Conservation (phyloP, 257 asterid species). For the Ligustrum vulgare region DNA sequence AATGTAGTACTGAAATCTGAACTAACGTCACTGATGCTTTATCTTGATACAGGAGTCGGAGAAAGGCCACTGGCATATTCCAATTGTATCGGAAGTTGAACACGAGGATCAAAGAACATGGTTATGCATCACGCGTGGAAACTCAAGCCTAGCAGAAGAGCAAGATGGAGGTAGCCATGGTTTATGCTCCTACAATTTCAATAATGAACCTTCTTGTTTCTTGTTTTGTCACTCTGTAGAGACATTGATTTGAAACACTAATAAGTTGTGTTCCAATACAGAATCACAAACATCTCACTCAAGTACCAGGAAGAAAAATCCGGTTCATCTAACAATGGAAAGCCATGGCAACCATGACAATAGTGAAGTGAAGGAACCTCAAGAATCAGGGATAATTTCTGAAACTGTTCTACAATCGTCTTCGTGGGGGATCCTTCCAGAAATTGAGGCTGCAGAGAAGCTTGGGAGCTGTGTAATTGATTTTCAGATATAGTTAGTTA, state of each 20-base stretch:
- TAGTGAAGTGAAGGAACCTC: conserved; percentile 26
- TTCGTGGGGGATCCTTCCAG: conserved; percentile 33
- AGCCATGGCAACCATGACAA: conserved; percentile 13
- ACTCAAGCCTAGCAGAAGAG: conserved; percentile 27
- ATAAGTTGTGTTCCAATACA: conserved; percentile 22
- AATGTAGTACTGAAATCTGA: conserved; percentile 1
- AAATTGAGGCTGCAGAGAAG: conserved; percentile 61
- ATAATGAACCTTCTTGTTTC: neutral
- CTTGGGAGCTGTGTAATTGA: conserved; percentile 48
- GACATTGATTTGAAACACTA: neutral
- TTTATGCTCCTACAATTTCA: conserved; percentile 3
- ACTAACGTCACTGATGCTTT: conserved; percentile 16
- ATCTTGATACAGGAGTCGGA: conserved; percentile 63
- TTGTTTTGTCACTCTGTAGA: neutral
- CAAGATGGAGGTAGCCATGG: conserved; percentile 32
- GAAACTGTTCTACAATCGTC: conserved; percentile 30
- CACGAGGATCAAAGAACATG: conserved; percentile 65
- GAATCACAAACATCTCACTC: conserved; percentile 27
- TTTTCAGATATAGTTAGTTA: conserved; percentile 53
- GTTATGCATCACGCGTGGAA: conserved; percentile 66
- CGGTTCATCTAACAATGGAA: conserved; percentile 21
- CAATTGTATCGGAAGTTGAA: conserved; percentile 56
- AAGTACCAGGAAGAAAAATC: conserved; percentile 21
- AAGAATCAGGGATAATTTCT: conserved; percentile 33
- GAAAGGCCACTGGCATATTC: conserved; percentile 89